These are phyloP conservation scores for Penicillium brevicompactum DNA, from an alignment of 2,329 filamentous ascomycete genomes.

Conservation along the genomic window DNA sequence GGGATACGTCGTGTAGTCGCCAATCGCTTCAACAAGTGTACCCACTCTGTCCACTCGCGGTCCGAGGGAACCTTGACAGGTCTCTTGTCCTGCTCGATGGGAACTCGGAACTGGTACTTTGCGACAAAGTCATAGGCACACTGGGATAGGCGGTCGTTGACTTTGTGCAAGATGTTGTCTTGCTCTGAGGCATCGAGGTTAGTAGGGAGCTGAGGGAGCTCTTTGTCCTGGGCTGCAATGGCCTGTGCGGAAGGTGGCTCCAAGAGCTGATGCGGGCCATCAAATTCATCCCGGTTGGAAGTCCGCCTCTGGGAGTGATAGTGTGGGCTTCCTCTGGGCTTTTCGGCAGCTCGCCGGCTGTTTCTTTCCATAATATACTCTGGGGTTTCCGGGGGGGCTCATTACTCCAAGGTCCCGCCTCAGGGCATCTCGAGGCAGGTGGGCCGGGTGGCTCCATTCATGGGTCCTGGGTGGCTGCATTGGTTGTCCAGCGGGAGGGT, in stretches of 20 bases:
- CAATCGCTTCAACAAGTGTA: constrained; percentile 80
- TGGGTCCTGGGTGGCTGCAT: constrained; percentile 33
- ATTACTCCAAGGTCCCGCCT: constrained; percentile 36
- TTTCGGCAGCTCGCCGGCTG: constrained; percentile 36
- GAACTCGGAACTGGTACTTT: constrained; percentile 88
- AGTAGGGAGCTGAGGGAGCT: constrained; percentile 79
- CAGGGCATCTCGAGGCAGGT: constrained; percentile 33
- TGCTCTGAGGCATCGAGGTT: constrained; percentile 83
- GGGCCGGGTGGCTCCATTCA: constrained; percentile 37
- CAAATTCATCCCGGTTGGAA: constrained; percentile 85
- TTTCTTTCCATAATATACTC: constrained; percentile 42
- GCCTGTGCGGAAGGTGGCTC: constrained; percentile 71
- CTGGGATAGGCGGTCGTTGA: constrained; percentile 82
- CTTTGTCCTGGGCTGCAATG: constrained; percentile 74
- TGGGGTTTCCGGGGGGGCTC: constrained; percentile 33
- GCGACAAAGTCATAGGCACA: constrained; percentile 90
- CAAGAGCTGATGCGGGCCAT: constrained; percentile 81
- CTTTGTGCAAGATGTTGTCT: constrained; percentile 75
- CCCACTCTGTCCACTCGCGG: constrained; percentile 90
- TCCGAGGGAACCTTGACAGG: constrained; percentile 73
- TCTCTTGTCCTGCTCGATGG: constrained; percentile 78
- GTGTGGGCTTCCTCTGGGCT: constrained; percentile 33
- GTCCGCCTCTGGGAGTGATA: constrained; percentile 64
- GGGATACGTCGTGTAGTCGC: constrained; percentile 86
- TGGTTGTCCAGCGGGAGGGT: constrained; percentile 34